A percentile compares a stretch with the other conserved stretches of the same genome.
These are phyloP conservation scores for Colletotrichum melonis DNA, from an alignment of 2,329 filamentous ascomycete genomes.

Conservation along the genomic window DNA sequence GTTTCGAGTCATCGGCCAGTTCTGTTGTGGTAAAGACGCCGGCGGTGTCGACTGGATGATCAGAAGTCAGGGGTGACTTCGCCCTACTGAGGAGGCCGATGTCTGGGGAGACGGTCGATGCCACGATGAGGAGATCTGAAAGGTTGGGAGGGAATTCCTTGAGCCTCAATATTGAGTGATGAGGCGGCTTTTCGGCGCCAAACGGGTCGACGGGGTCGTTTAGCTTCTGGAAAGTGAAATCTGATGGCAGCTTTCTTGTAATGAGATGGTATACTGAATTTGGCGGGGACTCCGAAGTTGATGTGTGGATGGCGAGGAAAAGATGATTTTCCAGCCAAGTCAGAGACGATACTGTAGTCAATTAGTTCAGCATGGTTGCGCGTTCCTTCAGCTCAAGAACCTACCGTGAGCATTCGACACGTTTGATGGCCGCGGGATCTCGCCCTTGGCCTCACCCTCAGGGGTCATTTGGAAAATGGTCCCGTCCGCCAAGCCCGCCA, in stretches of 20 bases:
- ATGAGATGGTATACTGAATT: constrained; percentile 84
- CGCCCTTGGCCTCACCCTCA: constrained; percentile 79
- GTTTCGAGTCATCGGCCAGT: constrained; percentile 77
- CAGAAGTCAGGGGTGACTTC: constrained; percentile 72
- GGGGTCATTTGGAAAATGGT: constrained; percentile 86
- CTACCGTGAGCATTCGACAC: constrained; percentile 76
- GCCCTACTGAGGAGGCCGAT: constrained; percentile 83
- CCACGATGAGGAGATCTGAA: constrained; percentile 83
- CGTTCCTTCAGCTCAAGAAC: constrained; percentile 41
- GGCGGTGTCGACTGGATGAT: constrained; percentile 70
- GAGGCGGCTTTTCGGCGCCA: constrained; percentile 73
- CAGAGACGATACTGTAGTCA: constrained; percentile 75
- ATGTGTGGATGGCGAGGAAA: constrained; percentile 85
- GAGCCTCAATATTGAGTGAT: constrained; percentile 82
- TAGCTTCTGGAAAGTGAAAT: constrained; percentile 79
- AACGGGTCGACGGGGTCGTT: constrained; percentile 80
- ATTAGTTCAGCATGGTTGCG: constrained; percentile 42
- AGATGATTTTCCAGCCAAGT: constrained; percentile 90
- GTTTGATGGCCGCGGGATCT: constrained; percentile 81
- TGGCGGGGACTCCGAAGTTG: constrained; percentile 66
- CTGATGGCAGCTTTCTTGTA: constrained; percentile 69
- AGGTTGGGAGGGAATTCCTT: constrained; percentile 84
- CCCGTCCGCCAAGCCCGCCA: constrained; percentile 86
- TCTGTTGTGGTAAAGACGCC: constrained; percentile 80
- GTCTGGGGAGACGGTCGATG: constrained; percentile 83